Conservation (phyloP, 2,329 filamentous ascomycete species). For the Rosellinia necatrix region DNA sequence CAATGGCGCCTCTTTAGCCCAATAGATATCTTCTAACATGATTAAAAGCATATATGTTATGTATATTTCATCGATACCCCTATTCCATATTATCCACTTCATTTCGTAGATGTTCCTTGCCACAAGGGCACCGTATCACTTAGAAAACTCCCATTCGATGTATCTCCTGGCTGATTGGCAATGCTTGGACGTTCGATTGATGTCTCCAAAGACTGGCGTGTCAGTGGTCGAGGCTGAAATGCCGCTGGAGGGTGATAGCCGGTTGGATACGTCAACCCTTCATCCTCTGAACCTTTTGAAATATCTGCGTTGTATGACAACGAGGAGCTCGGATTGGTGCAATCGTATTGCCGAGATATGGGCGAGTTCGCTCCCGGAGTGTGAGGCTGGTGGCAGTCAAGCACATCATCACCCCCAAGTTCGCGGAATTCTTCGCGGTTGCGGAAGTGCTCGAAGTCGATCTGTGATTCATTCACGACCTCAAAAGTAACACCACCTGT, state of each 20-base stretch:
- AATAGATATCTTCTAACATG: too few relatives aligned
- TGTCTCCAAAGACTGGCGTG: constrained; percentile 15
- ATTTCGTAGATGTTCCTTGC: too few relatives aligned
- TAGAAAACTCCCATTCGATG: constrained; percentile 23
- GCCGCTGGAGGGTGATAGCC: constrained; percentile 27
- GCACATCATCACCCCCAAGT: constrained; percentile 70
- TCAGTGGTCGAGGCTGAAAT: constrained; percentile 12
- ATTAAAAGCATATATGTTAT: too few relatives aligned
- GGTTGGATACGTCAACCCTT: constrained; percentile 28
- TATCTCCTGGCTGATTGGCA: constrained; percentile 2
- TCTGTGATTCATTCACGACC: constrained; percentile 79
- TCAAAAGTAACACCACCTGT: constrained; percentile 61
- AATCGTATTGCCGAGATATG: constrained; percentile 43
- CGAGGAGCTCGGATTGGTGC: constrained; percentile 14
- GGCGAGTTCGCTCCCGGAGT: constrained; percentile 64
- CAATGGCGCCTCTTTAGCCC: too few relatives aligned
- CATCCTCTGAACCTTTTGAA: constrained; percentile 10
- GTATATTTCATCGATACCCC: too few relatives aligned
- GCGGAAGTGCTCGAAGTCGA: constrained; percentile 89
- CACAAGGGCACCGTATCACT: too few relatives aligned
- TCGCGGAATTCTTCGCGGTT: constrained; percentile 84
- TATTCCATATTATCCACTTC: too few relatives aligned
- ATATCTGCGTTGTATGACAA: background rate
- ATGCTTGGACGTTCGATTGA: constrained; percentile 1
- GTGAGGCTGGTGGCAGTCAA: constrained; percentile 62